Base-by-base conservation (phyloP, 2,329 filamentous ascomycete species). In the Fusarium dimerum region DNA sequence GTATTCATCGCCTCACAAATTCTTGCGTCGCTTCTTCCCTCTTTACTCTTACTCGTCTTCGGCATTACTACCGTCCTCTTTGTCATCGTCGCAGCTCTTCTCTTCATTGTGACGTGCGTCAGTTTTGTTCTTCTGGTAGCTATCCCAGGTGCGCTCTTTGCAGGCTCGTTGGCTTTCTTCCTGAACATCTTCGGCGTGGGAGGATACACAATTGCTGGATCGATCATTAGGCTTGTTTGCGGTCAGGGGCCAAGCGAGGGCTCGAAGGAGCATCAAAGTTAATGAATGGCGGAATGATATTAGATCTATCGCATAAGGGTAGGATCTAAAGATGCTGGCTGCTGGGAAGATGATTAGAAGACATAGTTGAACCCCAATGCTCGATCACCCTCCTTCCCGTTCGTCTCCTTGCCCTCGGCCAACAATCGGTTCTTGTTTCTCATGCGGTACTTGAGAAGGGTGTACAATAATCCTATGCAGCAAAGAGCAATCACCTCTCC, bases 391-490 rank as follows among this genome's bases (percentile, higher is more conserved):
- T 52, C 54, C 17, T 48, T 57, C 0, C 61, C 61, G 10, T 63
- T 64, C 12, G 43, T 63, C 3, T 55, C 57, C 11, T 53, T 43
- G 1, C 65, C 65, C 38, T 64, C 62, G 2, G 55, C 62, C 16
- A 56, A 46, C 36, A 65, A 39, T 39, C 47, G 57, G 7, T 60
- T 59, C 13, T 69, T 68, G 45, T 62, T 60, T 18, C 59, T 57
- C 54, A 68, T 70, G 0, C 65, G 61, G 16, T 67, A 45, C 13
- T 61, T 60, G 11, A 70, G 62, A 8, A 65, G 56, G 1, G 52
- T 49, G 58, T 68, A 68, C 4, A 69, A 51, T 7, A 59, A 43
- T 1, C 65, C 61, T 0, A 71, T 58, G 5, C 62, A 57, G 0
- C 57, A n/a, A 6, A 69, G 45, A 1, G 66, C 67, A 17, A 66